These are phyloP conservation scores for Spencermartinsiella europaea DNA, from an alignment of 805 yeast species.

Conservation along the genomic window DNA sequence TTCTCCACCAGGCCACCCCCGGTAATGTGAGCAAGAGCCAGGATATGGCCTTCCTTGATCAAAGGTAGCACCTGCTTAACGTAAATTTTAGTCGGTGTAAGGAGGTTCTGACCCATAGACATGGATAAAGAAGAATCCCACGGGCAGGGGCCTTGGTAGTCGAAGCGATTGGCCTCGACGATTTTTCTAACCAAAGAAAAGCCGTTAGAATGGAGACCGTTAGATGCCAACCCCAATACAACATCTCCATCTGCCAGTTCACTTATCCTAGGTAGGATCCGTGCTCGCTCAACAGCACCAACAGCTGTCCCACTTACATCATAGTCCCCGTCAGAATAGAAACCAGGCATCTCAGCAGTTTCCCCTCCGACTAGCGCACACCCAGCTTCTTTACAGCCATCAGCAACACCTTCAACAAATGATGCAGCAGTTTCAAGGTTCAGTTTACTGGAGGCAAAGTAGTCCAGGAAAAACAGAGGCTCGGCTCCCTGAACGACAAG, in stretches of 20 bases:
- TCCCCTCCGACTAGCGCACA: slow-evolving; percentile 99
- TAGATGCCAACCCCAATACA: slow-evolving; percentile 79
- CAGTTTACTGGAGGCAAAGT: slow-evolving; percentile 91
- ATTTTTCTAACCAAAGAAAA: slow-evolving; percentile 91
- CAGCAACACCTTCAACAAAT: slow-evolving; percentile 93
- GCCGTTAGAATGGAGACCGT: slow-evolving; percentile 96
- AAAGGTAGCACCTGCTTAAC: slow-evolving; percentile 84
- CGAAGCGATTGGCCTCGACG: slow-evolving; percentile 67
- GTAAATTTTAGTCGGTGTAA: slow-evolving; percentile 89
- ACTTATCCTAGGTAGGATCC: slow-evolving; percentile 65
- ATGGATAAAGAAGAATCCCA: slow-evolving; percentile 62
- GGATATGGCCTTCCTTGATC: slow-evolving; percentile 57
- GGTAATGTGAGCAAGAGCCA: slow-evolving; percentile 94
- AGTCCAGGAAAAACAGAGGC: slow-evolving; percentile 90
- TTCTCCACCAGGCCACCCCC: slow-evolving; percentile 98
- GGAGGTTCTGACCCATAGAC: slow-evolving; percentile 78
- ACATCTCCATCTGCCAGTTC: slow-evolving; percentile 76
- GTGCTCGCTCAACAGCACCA: slow-evolving; percentile 81
- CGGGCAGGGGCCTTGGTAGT: slow-evolving; percentile 75
- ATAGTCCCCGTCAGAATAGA: slow-evolving; percentile 91
- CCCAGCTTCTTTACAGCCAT: slow-evolving; percentile 90
- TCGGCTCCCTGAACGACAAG: slow-evolving; percentile 98
- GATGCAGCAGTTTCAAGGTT: slow-evolving; percentile 79
- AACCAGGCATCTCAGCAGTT: slow-evolving; percentile 99
- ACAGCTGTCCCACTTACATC: slow-evolving; percentile 98